phyloP scores from a whole-genome alignment of 192 early-diverging fungal genomes.

The Coemansia sp. region DNA sequence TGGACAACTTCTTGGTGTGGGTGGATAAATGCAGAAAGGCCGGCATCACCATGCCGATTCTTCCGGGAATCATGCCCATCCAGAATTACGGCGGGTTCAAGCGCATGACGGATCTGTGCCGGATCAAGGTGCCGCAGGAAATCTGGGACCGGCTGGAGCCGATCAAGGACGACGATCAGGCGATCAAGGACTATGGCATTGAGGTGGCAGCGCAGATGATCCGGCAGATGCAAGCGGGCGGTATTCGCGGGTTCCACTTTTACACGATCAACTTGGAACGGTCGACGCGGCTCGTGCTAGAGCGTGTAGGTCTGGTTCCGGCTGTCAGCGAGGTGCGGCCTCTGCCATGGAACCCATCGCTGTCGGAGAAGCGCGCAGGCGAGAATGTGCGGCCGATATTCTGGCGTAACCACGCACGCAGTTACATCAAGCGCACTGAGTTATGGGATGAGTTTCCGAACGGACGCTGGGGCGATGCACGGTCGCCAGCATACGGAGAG shows the following conservation, averaged over 20 bases:
- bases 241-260: slow-evolving; percentile 87
- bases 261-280: slow-evolving; percentile 95
- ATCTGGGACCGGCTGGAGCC: slow-evolving; percentile 85
- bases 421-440: slow-evolving; percentile 90
- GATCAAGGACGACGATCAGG: slow-evolving; percentile 98
- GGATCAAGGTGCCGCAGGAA: slow-evolving; percentile 82
- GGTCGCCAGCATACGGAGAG: slow-evolving; percentile 88
- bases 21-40: slow-evolving; percentile 68
- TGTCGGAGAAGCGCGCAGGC: slow-evolving; percentile 83
- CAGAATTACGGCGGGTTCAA: slow-evolving; percentile 92
- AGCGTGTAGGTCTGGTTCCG: slow-evolving; percentile 77
- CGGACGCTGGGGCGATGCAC: slow-evolving; percentile 96
- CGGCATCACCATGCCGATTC: slow-evolving; percentile 80
- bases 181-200: slow-evolving; percentile 92
- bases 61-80: slow-evolving; percentile 97
- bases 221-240: slow-evolving; percentile 65
- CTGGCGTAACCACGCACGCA: slow-evolving; percentile 93
- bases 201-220: slow-evolving; percentile 86
- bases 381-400: slow-evolving; percentile 99
- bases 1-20: slow-evolving; percentile 83
- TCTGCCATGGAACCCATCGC: slow-evolving; percentile 67
- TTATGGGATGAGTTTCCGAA: slow-evolving; percentile 98
- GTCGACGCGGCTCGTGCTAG: slow-evolving; percentile 83
- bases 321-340: slow-evolving; percentile 64
- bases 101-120: slow-evolving; percentile 85